Evolutionary conservation across 140 eudicot species (phyloP), one percentile per base, ranked within the genome.

Genomic region (Anethum foeniculum): DNA sequence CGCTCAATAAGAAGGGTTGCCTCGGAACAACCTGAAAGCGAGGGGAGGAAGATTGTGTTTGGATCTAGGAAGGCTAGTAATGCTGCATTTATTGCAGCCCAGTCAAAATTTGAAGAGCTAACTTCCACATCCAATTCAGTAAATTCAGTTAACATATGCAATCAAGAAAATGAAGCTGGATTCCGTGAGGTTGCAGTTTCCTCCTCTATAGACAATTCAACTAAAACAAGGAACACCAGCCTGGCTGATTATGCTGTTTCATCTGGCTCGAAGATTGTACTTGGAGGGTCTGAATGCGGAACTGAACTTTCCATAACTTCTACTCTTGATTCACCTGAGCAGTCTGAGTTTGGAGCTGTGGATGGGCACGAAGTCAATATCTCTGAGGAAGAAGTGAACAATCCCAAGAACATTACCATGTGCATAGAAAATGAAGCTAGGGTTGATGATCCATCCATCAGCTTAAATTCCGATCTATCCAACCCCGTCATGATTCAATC

Each of bases 221-320:
- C n/a, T 47, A 69, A 28, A 49, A 75, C 80, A 18, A 76, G 10
- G 64, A 85, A 79, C 9, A 51, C 48, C 85, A 85, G 51, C 8
- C 82, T 83, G 0, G 84, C 60, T 9, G 90, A 83, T 44, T 76
- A 82, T 56, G 64, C 76, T 49, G 80, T 56, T 64, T 75, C 82
- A 72, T 79, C 83, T 76, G 86, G 86, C 80, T 84, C 86, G 67
- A 83, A 67, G 80, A 75, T 82, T n/a, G 82, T 27, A 82, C 47
- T 81, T 2, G 86, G 77, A 21, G 86, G 80, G 7, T 90, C 94
- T 1, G 94, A 90, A 77, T 86, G 90, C 77, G 90, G 94, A 43
- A 90, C 94, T 7, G 94, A 88, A 85, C 89, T 90, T 41, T 90
- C 94, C 10, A 73, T 90, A 52, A 74, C 94, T 43, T 90, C 92